Conservation (phyloP, 2,329 filamentous ascomycete species). For the Colletotrichum cereale region DNA sequence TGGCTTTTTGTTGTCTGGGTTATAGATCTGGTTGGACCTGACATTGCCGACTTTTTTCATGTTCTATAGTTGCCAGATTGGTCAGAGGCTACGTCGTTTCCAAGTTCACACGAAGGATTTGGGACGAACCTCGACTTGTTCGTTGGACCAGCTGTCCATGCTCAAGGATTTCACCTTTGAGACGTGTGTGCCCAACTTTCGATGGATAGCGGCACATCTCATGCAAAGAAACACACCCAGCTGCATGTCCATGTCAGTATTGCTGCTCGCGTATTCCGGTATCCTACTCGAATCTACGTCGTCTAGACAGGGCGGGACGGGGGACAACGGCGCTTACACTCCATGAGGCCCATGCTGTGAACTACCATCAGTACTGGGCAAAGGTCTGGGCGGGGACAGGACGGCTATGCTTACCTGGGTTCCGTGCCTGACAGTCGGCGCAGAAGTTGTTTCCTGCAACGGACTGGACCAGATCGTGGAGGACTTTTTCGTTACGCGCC, state of each 20-base stretch:
- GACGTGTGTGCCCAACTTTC: constrained; percentile 96
- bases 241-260: constrained; percentile 58
- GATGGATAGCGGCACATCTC: constrained; percentile 94
- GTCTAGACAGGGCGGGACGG: constrained; percentile 14
- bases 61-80: constrained; percentile 66
- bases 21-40: constrained; percentile 89
- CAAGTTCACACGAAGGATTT: neutral
- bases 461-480: constrained; percentile 89
- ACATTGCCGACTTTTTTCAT: constrained; percentile 95
- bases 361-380: constrained; percentile 24
- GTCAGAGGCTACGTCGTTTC: constrained; percentile 1
- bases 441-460: constrained; percentile 91
- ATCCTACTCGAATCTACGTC: neutral
- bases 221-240: constrained; percentile 97
- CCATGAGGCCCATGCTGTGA: constrained; percentile 92
- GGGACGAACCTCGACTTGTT: constrained; percentile 89
- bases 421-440: constrained; percentile 91
- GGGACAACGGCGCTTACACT: constrained; percentile 72
- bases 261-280: neutral
- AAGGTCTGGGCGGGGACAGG: constrained; percentile 15
- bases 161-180: constrained; percentile 99
- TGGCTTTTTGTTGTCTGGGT: constrained; percentile 84
- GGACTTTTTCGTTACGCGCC: constrained; percentile 91
- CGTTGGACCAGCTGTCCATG: constrained; percentile 97
- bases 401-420: constrained; percentile 75